Evolutionary conservation across 73 alveolate genomes (phyloP).

Genomic region (Paramecium caudatum): DNA sequence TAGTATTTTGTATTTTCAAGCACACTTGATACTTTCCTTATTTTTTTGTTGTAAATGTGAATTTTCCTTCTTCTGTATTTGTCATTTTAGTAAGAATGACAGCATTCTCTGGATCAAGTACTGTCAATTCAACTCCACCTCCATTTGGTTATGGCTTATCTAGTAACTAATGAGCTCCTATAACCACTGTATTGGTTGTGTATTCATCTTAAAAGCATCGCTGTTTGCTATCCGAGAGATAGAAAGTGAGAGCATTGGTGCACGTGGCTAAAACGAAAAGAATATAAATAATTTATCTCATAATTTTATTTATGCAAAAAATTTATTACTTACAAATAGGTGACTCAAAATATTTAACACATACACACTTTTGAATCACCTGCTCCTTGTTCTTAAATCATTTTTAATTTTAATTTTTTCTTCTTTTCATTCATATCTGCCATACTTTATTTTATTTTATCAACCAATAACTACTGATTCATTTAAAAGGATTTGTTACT

Average conservation of each 20-base stretch:
- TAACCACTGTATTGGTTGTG: slow-evolving; percentile 41
- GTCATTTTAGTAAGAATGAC: slow-evolving; percentile 33
- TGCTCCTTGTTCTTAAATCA: background rate
- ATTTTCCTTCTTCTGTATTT: slow-evolving; percentile 60
- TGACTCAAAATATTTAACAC: slow-evolving; percentile 46
- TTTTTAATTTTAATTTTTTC: background rate
- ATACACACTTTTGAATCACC: slow-evolving; percentile 10
- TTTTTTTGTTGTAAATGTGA: slow-evolving; percentile 67
- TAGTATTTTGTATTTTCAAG: slow-evolving; percentile 24
- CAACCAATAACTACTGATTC: background rate
- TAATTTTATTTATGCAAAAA: too few relatives aligned
- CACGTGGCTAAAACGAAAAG: slow-evolving; percentile 57
- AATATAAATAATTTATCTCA: background rate
- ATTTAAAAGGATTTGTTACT: slow-evolving; percentile 16
- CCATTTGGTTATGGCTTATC: slow-evolving; percentile 48
- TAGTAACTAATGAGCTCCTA: slow-evolving; percentile 44
- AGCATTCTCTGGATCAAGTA: slow-evolving; percentile 65
- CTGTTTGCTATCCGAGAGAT: slow-evolving; percentile 48
- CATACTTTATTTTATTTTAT: slow-evolving; percentile 13
- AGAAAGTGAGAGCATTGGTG: slow-evolving; percentile 65
- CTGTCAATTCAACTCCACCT: slow-evolving; percentile 67
- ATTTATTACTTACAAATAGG: too few relatives aligned
- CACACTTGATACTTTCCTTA: slow-evolving; percentile 39
- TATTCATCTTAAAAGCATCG: slow-evolving; percentile 66
- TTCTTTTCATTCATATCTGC: slow-evolving; percentile 3